Conservation (phyloP, 1,139 yeast species). For the Eremothecium sinecaudum region DNA sequence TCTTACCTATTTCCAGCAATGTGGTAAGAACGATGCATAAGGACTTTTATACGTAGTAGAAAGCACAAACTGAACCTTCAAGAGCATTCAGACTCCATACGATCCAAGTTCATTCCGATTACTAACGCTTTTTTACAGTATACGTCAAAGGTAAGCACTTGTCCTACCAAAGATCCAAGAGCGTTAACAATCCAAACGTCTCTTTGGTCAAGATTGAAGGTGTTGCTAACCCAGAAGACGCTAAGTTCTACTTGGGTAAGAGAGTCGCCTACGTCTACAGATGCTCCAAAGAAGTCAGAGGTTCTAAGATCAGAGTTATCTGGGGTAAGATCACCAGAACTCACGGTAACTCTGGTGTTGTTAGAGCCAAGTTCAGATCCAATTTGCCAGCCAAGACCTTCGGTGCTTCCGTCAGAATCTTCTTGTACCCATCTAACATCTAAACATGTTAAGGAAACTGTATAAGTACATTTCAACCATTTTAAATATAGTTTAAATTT, state of each 20-base stretch:
- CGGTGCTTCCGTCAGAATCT: slow-evolving; percentile 99
- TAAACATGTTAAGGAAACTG: slow-evolving; percentile 37
- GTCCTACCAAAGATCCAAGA: slow-evolving; percentile 99
- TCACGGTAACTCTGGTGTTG: slow-evolving; percentile 98
- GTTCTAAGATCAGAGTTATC: slow-evolving; percentile 98
- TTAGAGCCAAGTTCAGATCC: slow-evolving; percentile 97
- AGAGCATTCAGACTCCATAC: too few species aligned
- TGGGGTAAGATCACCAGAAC: slow-evolving; percentile 99
- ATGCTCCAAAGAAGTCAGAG: slow-evolving; percentile 96
- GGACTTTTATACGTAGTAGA: too few species aligned
- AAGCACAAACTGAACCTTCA: too few species aligned
- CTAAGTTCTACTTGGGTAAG: slow-evolving; percentile 99
- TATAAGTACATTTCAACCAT: slow-evolving; percentile 16
- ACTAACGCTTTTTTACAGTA: slow-evolving; percentile 41
- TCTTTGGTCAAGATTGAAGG: slow-evolving; percentile 96
- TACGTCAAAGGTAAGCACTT: slow-evolving; percentile 99
- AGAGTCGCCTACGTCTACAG: slow-evolving; percentile 99
- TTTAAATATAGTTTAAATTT: slow-evolving; percentile 9
- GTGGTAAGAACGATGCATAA: too few species aligned
- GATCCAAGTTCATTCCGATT: too few species aligned
- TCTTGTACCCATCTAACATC: slow-evolving; percentile 99
- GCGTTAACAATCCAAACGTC: slow-evolving; percentile 95
- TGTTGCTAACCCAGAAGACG: slow-evolving; percentile 83
- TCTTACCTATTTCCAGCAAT: too few species aligned
- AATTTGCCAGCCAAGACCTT: slow-evolving; percentile 99